These are phyloP conservation scores for Suhomyces kunorum DNA, from an alignment of 1,139 yeast species.

Conservation along the genomic window DNA sequence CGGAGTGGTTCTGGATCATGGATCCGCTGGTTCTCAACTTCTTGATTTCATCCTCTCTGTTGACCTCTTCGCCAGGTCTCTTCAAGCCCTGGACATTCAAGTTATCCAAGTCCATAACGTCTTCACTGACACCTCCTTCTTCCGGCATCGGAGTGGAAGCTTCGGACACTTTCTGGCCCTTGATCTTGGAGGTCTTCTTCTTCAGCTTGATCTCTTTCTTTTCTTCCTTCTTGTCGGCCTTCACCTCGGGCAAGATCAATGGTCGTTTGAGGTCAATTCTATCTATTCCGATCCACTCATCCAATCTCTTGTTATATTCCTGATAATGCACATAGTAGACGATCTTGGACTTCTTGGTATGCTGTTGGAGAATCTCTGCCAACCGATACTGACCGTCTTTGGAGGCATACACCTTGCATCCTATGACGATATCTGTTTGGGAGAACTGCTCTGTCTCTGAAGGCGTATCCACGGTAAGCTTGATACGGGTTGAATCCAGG, in stretches of 20 bases:
- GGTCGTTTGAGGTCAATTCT: slow-evolving; percentile 71
- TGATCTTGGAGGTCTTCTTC: slow-evolving; percentile 17
- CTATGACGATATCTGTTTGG: slow-evolving; percentile 57
- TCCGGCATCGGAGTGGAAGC: slow-evolving; percentile 26
- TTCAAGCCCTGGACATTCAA: slow-evolving; percentile 80
- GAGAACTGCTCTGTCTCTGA: slow-evolving; percentile 25
- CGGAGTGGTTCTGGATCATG: slow-evolving; percentile 89
- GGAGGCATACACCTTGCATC: slow-evolving; percentile 77
- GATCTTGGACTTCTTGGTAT: slow-evolving; percentile 70
- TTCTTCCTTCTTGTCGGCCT: slow-evolving; percentile 44
- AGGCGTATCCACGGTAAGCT: slow-evolving; percentile 11
- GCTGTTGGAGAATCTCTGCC: slow-evolving; percentile 84
- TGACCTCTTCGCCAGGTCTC: slow-evolving; percentile 66
- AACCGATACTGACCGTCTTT: slow-evolving; percentile 79
- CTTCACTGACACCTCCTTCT: slow-evolving; percentile 42
- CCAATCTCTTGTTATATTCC: slow-evolving; percentile 85
- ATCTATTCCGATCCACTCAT: slow-evolving; percentile 83
- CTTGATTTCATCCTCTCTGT: slow-evolving; percentile 89
- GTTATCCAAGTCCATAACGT: slow-evolving; percentile 83
- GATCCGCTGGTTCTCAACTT: slow-evolving; percentile 92
- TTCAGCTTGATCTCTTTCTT: slow-evolving; percentile 22
- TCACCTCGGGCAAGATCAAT: slow-evolving; percentile 70
- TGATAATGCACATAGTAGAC: slow-evolving; percentile 92
- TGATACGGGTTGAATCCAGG: slow-evolving; percentile 12
- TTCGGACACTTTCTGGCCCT: slow-evolving; percentile 19